Base-by-base conservation (phyloP, 371 early-diverging fungal genomes). In the Massospora cicadina region DNA sequence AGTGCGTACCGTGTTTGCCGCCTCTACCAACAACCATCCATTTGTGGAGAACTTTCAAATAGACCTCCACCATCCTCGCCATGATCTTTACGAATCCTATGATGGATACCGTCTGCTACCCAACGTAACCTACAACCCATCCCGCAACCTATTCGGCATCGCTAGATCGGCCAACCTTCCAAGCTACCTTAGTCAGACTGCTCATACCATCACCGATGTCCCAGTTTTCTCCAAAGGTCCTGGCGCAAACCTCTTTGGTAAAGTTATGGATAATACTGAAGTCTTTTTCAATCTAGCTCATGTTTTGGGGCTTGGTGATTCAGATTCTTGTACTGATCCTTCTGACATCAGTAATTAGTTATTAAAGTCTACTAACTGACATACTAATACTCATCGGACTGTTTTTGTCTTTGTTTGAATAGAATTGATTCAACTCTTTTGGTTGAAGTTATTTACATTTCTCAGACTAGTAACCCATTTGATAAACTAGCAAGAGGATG, bases 171-270 rank as follows among this genome's bases (percentile, higher is more conserved):
- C 71, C 13, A 79, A 77, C 64, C 55, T 80, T 29, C 72, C 76
- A 26, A 60, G 59, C 27, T 67, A 58, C 25, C 68, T 76, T 31
- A 0, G 32, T 1, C 71, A 71, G 62, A 79, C 80, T 66, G 79
- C 78, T 33, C 83, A 82, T 70, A 77, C 81, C 25, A 74, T 81
- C 71, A 74, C 76, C 68, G 81, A 81, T 71, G 83, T 82, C 21
- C 30, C 30, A 30, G 30, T 60, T 26, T 82, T 78, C 66, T 72
- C 79, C 54, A 67, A 73, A 54, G 75, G 76, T 25, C 83, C 83
- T 66, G 75, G 81, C 13, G 69, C 81, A 29, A 67, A 77, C 21
- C 65, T 77, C 7, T 82, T 82, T 65, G 72, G 74, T 63, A 77
- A 76, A 62, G 75, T 77, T 7, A 73, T 77, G 66, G 82, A 81